Evolutionary conservation across 495 filamentous ascomycete genomes (phyloP).

Genomic region (Annulohypoxylon nitens): DNA sequence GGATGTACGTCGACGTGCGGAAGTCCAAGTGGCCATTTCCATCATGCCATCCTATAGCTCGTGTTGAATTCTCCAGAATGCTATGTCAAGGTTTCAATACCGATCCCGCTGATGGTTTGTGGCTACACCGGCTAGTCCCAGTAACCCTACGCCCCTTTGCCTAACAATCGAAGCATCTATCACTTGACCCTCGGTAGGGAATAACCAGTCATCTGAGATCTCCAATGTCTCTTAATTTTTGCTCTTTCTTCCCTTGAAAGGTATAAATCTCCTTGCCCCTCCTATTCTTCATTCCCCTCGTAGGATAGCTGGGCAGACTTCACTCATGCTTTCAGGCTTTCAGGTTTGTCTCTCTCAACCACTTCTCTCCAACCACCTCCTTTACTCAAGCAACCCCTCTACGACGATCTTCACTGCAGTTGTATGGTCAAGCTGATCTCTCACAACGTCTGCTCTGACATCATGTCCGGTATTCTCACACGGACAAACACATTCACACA

Average conservation of each 20-base stretch:
- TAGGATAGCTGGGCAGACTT: constrained; percentile 3
- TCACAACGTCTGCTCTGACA: constrained; percentile 35
- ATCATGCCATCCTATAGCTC: background rate
- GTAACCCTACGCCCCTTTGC: constrained; percentile 4
- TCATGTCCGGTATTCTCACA: constrained; percentile 40
- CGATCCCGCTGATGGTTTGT: constrained; percentile 42
- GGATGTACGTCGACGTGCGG: constrained; percentile 31
- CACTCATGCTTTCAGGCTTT: constrained; percentile 37
- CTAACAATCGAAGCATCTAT: constrained; percentile 17
- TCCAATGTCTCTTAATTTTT: constrained; percentile 21
- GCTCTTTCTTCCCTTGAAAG: constrained; percentile 20
- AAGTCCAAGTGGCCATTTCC: constrained; percentile 38
- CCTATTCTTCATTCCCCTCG: background rate
- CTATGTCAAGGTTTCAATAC: constrained; percentile 38
- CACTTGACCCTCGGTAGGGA: constrained; percentile 26
- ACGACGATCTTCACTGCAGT: constrained; percentile 8
- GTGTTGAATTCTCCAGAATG: constrained; percentile 28
- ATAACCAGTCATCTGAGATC: constrained; percentile 17
- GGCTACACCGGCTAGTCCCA: constrained; percentile 21
- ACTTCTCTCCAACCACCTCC: background rate
- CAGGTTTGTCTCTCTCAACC: constrained; percentile 4
- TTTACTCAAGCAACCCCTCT: background rate
- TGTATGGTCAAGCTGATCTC: constrained; percentile 22
- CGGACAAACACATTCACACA: constrained; percentile 31
- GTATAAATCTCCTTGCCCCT: constrained; percentile 28